phyloP scores from a whole-genome alignment of 2,329 filamentous ascomycete genomes.

The Diplodia corticola region DNA sequence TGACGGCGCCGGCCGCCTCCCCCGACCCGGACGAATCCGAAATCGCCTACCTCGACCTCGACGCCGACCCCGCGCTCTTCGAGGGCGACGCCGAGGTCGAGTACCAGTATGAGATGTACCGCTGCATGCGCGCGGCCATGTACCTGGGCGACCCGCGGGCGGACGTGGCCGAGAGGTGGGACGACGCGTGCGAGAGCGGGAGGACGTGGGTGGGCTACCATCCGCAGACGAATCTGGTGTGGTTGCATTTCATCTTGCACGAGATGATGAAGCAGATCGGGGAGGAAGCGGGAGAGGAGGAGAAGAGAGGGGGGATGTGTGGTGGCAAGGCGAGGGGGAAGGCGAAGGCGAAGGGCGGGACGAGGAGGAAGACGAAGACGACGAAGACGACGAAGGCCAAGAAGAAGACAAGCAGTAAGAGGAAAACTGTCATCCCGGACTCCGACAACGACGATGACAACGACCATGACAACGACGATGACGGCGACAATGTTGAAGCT shows the following conservation, averaged over 20 bases:
- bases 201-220: conserved; percentile 56
- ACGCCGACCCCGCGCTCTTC: conserved; percentile 47
- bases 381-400: conserved; percentile 45
- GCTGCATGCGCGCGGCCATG: conserved; percentile 51
- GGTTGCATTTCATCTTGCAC: conserved; percentile 62
- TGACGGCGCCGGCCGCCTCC: conserved; percentile 32
- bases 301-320: conserved; percentile 24
- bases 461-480: background rate
- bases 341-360: conserved; percentile 29
- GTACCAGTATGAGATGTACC: conserved; percentile 59
- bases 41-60: conserved; percentile 50
- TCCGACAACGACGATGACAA: background rate
- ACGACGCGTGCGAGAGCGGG: conserved; percentile 26
- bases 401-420: conserved; percentile 25
- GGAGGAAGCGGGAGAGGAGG: background rate
- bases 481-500: background rate
- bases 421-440: background rate
- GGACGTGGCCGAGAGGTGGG: conserved; percentile 30
- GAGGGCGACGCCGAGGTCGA: conserved; percentile 49
- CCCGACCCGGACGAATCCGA: conserved; percentile 23
- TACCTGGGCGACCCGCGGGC: conserved; percentile 48
- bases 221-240: conserved; percentile 63
- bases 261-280: conserved; percentile 51
- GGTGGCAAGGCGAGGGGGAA: conserved; percentile 33
- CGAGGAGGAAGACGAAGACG: conserved; percentile 47